These are phyloP conservation scores for Saccharomyces hybrid DNA, from an alignment of 1,139 yeast species.

Conservation along the genomic window DNA sequence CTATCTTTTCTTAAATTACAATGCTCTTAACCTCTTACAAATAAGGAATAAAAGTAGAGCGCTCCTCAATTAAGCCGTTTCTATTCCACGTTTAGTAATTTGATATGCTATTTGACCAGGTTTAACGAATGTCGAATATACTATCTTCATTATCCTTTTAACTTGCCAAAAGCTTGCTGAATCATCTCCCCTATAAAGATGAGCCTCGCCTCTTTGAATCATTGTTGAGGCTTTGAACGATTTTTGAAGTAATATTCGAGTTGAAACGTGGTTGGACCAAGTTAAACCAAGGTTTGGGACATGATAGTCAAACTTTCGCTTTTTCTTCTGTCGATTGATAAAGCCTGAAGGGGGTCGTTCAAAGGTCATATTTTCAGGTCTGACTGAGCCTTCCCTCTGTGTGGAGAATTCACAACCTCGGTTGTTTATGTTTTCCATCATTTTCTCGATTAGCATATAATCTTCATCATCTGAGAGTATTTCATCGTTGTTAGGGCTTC, in stretches of 20 bases:
- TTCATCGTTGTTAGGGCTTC: conserved; percentile 7
- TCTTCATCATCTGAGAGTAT: conserved; percentile 32
- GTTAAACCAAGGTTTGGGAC: conserved; percentile 40
- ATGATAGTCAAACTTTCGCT: conserved; percentile 25
- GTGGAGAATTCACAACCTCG: background rate
- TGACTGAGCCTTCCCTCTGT: background rate
- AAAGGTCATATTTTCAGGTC: background rate
- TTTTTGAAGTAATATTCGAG: conserved; percentile 36
- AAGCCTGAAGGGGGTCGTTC: background rate
- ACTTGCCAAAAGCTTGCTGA: conserved; percentile 30
- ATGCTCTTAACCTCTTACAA: background rate
- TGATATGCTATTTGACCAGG: conserved; percentile 23
- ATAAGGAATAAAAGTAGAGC: background rate
- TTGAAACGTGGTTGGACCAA: conserved; percentile 38
- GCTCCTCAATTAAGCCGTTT: conserved; percentile 8
- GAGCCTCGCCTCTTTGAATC: conserved; percentile 25
- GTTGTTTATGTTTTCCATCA: conserved; percentile 1
- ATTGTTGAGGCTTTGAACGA: conserved; percentile 27
- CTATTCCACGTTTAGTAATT: conserved; percentile 30
- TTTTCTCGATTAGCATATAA: conserved; percentile 19
- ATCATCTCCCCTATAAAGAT: conserved; percentile 21
- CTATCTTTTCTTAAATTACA: background rate
- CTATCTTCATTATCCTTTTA: conserved; percentile 34
- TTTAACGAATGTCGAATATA: conserved; percentile 34
- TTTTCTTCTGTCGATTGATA: conserved; percentile 8